Evolutionary conservation across 163 green algal genomes (phyloP).

Genomic region (Chlorella variabilis): DNA sequence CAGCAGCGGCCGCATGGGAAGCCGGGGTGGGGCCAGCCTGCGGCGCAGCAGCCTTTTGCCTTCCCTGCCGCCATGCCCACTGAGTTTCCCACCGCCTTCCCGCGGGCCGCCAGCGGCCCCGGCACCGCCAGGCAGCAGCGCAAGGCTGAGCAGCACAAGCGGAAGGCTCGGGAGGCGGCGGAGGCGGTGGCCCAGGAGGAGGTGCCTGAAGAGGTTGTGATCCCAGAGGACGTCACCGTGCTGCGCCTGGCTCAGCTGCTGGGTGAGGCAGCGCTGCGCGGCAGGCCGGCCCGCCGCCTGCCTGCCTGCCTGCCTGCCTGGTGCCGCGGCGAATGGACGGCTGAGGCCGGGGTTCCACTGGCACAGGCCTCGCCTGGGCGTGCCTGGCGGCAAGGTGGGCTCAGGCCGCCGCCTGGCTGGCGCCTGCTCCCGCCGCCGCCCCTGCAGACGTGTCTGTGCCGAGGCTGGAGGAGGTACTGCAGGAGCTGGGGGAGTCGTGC

Average conservation of each 20-base stretch:
- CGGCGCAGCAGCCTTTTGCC: neutral
- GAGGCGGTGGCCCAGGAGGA: neutral
- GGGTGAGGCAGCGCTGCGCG: neutral
- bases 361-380: no score
- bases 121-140: neutral
- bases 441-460: constrained; percentile 36
- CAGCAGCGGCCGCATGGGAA: neutral
- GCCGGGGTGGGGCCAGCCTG: neutral
- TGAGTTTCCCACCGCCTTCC: constrained; percentile 19
- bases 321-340: neutral
- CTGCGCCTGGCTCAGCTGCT: constrained; percentile 35
- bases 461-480: constrained; percentile 64
- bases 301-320: no score
- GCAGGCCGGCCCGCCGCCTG: neutral
- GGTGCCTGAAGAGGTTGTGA: constrained; percentile 1
- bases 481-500: constrained; percentile 60
- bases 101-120: neutral
- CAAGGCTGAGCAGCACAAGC: constrained; percentile 17
- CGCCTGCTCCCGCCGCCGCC: neutral
- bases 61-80: constrained; percentile 5
- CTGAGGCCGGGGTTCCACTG: no score
- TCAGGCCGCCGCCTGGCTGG: no score
- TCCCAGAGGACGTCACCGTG: constrained; percentile 34
- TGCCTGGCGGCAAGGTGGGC: no score
- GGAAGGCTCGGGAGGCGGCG: neutral